Evolutionary conservation across 306 rosid genomes (phyloP).

Genomic region (Vigna hirtella): DNA sequence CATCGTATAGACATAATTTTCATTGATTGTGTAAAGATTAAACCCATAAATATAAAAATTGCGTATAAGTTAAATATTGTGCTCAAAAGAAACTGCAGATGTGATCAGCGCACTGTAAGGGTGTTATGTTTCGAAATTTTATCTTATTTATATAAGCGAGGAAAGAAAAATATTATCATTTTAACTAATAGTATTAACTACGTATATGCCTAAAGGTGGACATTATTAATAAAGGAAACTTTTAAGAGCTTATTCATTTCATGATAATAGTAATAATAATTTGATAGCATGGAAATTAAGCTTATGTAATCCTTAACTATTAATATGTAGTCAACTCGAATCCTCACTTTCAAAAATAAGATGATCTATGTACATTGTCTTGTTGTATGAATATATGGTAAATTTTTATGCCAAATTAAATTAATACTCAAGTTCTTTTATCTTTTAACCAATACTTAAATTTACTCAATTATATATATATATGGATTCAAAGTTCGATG

Average conservation of each 20-base stretch:
- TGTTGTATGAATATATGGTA: background rate
- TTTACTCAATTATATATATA: background rate
- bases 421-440: background rate
- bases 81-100: background rate
- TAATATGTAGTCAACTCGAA: background rate
- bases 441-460: background rate
- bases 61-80: background rate
- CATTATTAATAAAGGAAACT: background rate
- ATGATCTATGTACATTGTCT: background rate
- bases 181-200: background rate
- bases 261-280: background rate
- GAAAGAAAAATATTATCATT: background rate
- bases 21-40: background rate
- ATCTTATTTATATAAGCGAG: too few species aligned
- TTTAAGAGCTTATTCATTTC: background rate
- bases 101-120: too few species aligned
- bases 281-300: background rate
- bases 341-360: background rate
- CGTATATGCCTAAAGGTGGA: background rate
- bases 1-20: background rate
- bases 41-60: background rate
- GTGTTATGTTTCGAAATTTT: too few species aligned
- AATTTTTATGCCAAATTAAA: background rate
- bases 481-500: background rate
- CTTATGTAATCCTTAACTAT: background rate